Evolutionary conservation across 345 rosid genomes (phyloP).

Genomic region (Aquilaria sinensis): DNA sequence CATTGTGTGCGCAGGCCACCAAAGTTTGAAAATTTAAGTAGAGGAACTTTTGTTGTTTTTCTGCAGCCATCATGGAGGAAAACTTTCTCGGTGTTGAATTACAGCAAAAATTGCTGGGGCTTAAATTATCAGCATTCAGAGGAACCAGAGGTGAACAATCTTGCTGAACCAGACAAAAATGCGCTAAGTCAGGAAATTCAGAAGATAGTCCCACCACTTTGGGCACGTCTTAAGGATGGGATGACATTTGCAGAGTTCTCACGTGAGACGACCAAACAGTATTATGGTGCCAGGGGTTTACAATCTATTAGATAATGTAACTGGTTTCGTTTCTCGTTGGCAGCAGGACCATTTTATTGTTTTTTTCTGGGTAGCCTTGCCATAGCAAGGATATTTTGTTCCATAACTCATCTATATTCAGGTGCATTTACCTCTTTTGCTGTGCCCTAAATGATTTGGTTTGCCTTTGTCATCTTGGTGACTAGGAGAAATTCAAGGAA

Average conservation of each 20-base stretch:
- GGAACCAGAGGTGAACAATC: slow-evolving; percentile 13
- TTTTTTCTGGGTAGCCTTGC: not conserved
- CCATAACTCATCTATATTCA: not conserved
- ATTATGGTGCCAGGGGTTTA: slow-evolving; percentile 79
- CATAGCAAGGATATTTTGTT: not conserved
- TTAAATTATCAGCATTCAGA: slow-evolving; percentile 14
- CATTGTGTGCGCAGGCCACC: slow-evolving; percentile 68
- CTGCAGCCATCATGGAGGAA: slow-evolving; percentile 85
- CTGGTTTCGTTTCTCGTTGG: not conserved
- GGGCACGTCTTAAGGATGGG: slow-evolving; percentile 69
- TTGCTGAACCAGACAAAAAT: slow-evolving; percentile 20
- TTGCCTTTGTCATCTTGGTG: too few species aligned
- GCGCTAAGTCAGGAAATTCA: slow-evolving; percentile 26
- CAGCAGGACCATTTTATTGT: not conserved
- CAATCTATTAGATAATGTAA: slow-evolving; percentile 47
- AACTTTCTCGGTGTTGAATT: slow-evolving; percentile 44
- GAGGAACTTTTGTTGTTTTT: slow-evolving; percentile 79
- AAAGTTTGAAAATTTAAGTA: slow-evolving; percentile 46
- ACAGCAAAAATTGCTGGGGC: slow-evolving; percentile 21
- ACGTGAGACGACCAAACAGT: slow-evolving; percentile 75
- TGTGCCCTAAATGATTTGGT: not conserved
- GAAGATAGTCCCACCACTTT: slow-evolving; percentile 59
- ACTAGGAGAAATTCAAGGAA: not conserved
- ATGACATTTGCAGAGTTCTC: slow-evolving; percentile 91
- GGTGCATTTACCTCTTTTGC: slow-evolving; percentile 1